Conservation (phyloP, 2,329 filamentous ascomycete species). For the Immersiporthe knoxdaviesiana region DNA sequence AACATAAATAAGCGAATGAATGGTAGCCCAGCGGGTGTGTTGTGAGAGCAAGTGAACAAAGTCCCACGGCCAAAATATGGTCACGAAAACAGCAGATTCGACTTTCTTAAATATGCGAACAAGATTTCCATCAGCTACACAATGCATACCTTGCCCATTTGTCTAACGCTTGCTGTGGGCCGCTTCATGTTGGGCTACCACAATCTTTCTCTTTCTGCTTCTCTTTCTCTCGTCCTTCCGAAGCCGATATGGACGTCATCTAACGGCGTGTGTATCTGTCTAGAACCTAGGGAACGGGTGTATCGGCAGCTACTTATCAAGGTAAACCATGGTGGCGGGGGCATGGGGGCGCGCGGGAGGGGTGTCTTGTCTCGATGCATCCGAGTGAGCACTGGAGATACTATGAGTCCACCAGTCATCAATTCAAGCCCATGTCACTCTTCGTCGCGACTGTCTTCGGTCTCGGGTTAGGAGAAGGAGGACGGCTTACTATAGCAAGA, state of each 20-base stretch:
- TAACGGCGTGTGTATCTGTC: not conserved
- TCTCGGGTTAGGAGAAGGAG: too few relatives aligned
- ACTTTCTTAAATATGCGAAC: constrained; percentile 23
- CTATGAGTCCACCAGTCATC: not conserved
- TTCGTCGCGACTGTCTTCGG: not conserved
- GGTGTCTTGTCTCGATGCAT: constrained; percentile 3
- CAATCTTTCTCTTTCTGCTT: not conserved
- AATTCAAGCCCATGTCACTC: not conserved
- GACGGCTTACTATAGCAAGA: not conserved
- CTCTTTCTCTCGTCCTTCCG: not conserved
- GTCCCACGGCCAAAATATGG: not conserved
- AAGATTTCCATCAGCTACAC: constrained; percentile 19
- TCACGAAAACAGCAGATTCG: constrained; percentile 10
- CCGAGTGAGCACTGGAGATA: not conserved
- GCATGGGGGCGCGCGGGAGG: too few relatives aligned
- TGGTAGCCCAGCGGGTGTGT: not conserved
- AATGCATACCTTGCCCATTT: constrained; percentile 17
- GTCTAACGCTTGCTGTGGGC: constrained; percentile 14
- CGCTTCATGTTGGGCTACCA: constrained; percentile 11
- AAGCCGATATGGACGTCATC: constrained; percentile 5
- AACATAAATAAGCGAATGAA: not conserved
- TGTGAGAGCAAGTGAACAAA: not conserved
- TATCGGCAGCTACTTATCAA: too few relatives aligned
- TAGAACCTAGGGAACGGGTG: constrained; percentile 11
- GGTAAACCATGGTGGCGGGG: constrained; percentile 11